Conservation (phyloP, 225 moss, liverwort and hornwort species). For the Polytrichum commune region DNA sequence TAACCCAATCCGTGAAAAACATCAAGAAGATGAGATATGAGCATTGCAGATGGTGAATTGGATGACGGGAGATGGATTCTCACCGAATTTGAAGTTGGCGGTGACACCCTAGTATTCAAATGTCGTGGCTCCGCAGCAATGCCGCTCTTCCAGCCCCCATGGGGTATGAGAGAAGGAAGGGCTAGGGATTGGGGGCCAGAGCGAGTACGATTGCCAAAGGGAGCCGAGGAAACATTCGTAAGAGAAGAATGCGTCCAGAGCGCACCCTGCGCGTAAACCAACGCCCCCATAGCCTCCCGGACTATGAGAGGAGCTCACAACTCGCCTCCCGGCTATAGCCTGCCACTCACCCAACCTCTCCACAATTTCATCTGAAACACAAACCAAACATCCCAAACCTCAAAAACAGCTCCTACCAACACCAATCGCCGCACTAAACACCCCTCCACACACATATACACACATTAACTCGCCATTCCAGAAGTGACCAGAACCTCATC, state of each 20-base stretch:
- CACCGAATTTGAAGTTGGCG: too few relatives aligned
- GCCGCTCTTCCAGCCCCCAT: slow-evolving; percentile 1
- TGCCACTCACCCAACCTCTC: neutral
- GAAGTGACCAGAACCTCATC: too few relatives aligned
- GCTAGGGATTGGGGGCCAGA: slow-evolving; percentile 1
- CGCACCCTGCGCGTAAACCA: slow-evolving; percentile 20
- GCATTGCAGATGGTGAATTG: too few relatives aligned
- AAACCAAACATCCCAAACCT: too few relatives aligned
- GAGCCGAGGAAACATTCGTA: neutral
- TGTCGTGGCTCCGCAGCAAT: slow-evolving; percentile 19
- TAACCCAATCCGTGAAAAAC: too few relatives aligned
- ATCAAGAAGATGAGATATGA: too few relatives aligned
- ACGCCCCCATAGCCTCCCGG: slow-evolving; percentile 26
- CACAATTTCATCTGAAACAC: slow-evolving; percentile 29
- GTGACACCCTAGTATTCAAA: neutral
- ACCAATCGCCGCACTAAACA: too few relatives aligned
- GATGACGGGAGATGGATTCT: too few relatives aligned
- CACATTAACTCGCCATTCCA: too few relatives aligned
- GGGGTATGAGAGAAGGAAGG: slow-evolving; percentile 5
- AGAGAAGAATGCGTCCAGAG: slow-evolving; percentile 12
- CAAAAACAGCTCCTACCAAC: too few relatives aligned
- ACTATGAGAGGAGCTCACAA: slow-evolving; percentile 9
- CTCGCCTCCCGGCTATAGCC: too few relatives aligned
- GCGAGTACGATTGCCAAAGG: slow-evolving; percentile 15
- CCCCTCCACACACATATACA: too few relatives aligned